phyloP scores from a whole-genome alignment of 2,329 filamentous ascomycete genomes.

The Emergomyces pasteurianus region DNA sequence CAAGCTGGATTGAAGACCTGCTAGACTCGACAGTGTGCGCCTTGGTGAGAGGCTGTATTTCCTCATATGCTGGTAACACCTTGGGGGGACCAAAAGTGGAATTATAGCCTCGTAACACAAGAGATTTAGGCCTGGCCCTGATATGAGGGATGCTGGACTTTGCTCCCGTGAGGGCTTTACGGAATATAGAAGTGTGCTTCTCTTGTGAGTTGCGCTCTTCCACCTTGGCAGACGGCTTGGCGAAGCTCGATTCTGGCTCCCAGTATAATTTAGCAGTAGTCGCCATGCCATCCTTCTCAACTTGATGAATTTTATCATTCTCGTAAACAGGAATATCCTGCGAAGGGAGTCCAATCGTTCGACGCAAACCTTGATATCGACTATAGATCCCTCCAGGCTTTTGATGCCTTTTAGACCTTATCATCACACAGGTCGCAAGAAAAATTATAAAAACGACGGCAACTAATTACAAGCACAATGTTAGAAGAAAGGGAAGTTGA shows the following conservation, averaged over 20 bases:
- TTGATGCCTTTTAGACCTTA: neutral
- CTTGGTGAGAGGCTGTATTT: neutral
- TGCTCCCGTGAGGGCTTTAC: slow-evolving; percentile 2
- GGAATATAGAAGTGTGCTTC: slow-evolving; percentile 5
- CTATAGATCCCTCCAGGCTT: neutral
- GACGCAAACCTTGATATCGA: slow-evolving; percentile 1
- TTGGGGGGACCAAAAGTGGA: neutral
- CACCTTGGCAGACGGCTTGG: slow-evolving; percentile 4
- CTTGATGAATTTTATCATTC: neutral
- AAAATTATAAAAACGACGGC: neutral
- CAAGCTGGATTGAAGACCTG: neutral
- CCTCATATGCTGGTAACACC: neutral
- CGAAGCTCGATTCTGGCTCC: slow-evolving; percentile 10
- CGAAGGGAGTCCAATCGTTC: neutral
- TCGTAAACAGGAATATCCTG: neutral
- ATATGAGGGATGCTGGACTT: slow-evolving; percentile 1
- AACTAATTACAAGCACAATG: neutral
- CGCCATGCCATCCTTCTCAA: neutral
- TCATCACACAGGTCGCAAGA: neutral
- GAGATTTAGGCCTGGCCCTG: slow-evolving; percentile 1
- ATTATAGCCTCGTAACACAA: neutral
- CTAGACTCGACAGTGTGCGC: neutral
- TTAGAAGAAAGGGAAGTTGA: neutral
- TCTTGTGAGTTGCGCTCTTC: slow-evolving; percentile 1
- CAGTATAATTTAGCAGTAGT: neutral